Percentiles rank a stretch among this genome's conserved stretches.
Conservation (phyloP, 2,329 filamentous ascomycete species). For the Biscogniauxia mediterranea region DNA sequence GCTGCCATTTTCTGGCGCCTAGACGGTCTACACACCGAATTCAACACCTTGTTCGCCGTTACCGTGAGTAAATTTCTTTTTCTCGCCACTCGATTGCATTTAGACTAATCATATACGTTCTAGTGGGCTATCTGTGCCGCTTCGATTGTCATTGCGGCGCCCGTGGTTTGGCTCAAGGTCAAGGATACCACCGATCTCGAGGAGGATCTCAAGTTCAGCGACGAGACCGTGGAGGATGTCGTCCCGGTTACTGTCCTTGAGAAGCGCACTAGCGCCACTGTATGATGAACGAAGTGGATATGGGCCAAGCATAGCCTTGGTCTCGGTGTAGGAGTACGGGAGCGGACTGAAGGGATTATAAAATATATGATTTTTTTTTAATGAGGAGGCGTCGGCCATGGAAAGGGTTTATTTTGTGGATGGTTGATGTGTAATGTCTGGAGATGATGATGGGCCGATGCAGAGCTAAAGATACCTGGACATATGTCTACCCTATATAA, state of each 20-base stretch:
- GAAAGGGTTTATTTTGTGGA: neutral
- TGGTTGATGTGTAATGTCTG: neutral
- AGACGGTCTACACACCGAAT: constrained; percentile 61
- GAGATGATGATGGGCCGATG: neutral
- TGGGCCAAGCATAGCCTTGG: neutral
- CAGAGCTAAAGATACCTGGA: neutral
- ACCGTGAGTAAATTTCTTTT: constrained; percentile 37
- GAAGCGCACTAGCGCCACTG: constrained; percentile 19
- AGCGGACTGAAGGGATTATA: neutral
- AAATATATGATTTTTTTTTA: neutral
- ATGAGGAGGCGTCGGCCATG: neutral
- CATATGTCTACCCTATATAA: neutral
- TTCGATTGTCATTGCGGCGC: constrained; percentile 74
- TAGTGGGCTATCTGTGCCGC: constrained; percentile 74
- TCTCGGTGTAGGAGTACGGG: neutral
- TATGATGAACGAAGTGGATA: neutral
- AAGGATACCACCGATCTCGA: constrained; percentile 78
- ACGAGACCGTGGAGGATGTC: constrained; percentile 77
- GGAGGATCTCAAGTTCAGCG: constrained; percentile 80
- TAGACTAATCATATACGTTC: constrained; percentile 21
- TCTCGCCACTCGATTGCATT: neutral
- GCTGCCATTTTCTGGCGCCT: constrained; percentile 73
- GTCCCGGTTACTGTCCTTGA: constrained; percentile 29
- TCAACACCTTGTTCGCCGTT: constrained; percentile 67
- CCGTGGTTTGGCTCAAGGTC: constrained; percentile 76